Evolutionary conservation across 805 yeast species (phyloP), one percentile per base, ranked within the genome.

Genomic region (Myxozyma mucilagina): DNA sequence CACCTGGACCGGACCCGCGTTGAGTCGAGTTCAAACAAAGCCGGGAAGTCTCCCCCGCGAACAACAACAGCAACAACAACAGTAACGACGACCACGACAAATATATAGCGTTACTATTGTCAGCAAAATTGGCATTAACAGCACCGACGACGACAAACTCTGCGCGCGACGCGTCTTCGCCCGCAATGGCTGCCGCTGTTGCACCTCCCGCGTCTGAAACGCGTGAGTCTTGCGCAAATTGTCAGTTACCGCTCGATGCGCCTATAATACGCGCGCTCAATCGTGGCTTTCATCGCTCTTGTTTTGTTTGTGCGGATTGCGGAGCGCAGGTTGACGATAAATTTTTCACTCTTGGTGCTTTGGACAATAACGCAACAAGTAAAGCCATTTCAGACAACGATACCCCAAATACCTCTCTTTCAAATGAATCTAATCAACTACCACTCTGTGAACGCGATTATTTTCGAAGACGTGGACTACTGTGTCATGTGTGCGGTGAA

Each of bases 381-480:
- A 24, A 24, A 24, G 29, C 29, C 29, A 4, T 24, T 24, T 24
- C 29, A 24, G 29, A 24, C 29, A 24, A 24, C 4, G 4, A 24
- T 24, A 24, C 29, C 29, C 29, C 2, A 4, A 24, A 24, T 24
- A 24, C 29, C 29, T 24, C 29, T 24, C 2, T 24, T 24, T 24
- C 29, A 4, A 24, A 24, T 24, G 29, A 24, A 24, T 24, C 29
- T 24, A 24, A 24, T 24, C 29, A 24, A 24, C 82, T 85, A 4
- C 84, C 90, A 0, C 79, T 94, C 32, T 94, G 99, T 75, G 99
- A 94, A 75, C 88, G 84, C 67, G 96, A 94, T 75, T 94, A 91
- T 73, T 94, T 94, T 78, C 85, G 83, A 71, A 82, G 96, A 67
- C 82, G 91, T 59, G 88, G 89, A 59, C 80, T 94, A 54, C 82